Conservation (phyloP, 768 basidiomycete species). For the Panus rudis region DNA sequence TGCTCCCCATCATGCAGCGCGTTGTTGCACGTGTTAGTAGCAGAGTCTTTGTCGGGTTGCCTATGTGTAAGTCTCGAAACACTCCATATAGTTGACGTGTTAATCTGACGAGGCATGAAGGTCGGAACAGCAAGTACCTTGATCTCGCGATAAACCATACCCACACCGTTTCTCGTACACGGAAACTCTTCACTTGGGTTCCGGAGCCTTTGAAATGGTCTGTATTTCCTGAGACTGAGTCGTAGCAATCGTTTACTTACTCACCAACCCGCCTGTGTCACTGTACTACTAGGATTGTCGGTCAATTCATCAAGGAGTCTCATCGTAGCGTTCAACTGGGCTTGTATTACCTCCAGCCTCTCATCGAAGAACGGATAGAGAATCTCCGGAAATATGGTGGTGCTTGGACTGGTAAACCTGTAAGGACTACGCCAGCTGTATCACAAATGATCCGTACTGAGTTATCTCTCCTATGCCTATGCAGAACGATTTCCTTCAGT, state of each 20-base stretch:
- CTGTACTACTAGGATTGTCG: too few relatives aligned
- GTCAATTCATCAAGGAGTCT: too few relatives aligned
- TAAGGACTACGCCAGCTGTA: background rate
- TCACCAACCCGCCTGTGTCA: too few relatives aligned
- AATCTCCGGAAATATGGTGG: constrained; percentile 6
- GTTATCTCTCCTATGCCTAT: background rate
- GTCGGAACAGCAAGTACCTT: constrained; percentile 4
- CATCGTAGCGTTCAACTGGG: too few relatives aligned
- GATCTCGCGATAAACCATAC: background rate
- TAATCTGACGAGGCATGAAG: too few relatives aligned
- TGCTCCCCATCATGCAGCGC: constrained; percentile 23
- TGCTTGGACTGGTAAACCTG: constrained; percentile 8
- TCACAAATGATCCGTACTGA: too few relatives aligned
- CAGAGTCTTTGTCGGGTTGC: constrained; percentile 39
- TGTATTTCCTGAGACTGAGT: too few relatives aligned
- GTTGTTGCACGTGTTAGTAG: constrained; percentile 34
- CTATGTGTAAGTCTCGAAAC: constrained; percentile 35
- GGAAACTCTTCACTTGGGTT: too few relatives aligned
- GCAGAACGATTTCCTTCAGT: constrained; percentile 15
- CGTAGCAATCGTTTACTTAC: too few relatives aligned
- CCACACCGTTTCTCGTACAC: background rate
- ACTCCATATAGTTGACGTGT: too few relatives aligned
- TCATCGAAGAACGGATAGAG: constrained; percentile 10
- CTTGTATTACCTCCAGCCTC: constrained; percentile 6
- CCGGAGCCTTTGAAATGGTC: too few relatives aligned